phyloP scores from a whole-genome alignment of 352 stramenopile genomes.

The Phytophthora palmivora region DNA sequence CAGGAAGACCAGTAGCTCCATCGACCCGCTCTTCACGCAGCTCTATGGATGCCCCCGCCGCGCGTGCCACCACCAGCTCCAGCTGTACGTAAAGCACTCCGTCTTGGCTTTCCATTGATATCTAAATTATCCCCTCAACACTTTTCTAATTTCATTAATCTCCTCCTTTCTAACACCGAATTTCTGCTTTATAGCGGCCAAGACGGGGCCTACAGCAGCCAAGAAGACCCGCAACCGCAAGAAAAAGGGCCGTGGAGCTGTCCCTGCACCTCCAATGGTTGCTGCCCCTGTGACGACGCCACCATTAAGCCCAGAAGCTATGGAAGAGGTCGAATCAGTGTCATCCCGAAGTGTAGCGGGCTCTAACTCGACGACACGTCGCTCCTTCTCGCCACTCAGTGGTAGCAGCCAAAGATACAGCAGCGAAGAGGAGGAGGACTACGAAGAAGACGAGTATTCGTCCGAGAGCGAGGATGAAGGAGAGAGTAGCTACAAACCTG shows the following conservation, averaged over 20 bases:
- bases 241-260: conserved; percentile 36
- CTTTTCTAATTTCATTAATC: background rate
- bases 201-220: conserved; percentile 14
- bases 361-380: conserved; percentile 35
- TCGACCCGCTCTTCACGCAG: conserved; percentile 22
- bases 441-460: conserved; percentile 90
- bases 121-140: background rate
- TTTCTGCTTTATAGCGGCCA: conserved; percentile 16
- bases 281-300: conserved; percentile 10
- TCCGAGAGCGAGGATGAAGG: conserved; percentile 93
- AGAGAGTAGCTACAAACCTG: conserved; percentile 94
- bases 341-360: conserved; percentile 32
- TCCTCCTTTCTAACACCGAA: conserved; percentile 6
- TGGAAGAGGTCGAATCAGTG: conserved; percentile 19
- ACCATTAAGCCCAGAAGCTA: conserved; percentile 27
- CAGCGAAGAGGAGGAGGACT: conserved; percentile 38
- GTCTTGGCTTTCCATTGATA: conserved; percentile 2
- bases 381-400: conserved; percentile 44
- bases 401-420: conserved; percentile 30
- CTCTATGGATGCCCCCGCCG: conserved; percentile 30
- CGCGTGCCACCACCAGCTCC: conserved; percentile 3
- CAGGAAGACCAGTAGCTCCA: conserved; percentile 2
- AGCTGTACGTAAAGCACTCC: conserved; percentile 30
- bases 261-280: conserved; percentile 11
- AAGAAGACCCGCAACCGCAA: conserved; percentile 46